Conservation (phyloP, 2,329 filamentous ascomycete genomes). For the Teratosphaeria pseudoeucalypti region DNA sequence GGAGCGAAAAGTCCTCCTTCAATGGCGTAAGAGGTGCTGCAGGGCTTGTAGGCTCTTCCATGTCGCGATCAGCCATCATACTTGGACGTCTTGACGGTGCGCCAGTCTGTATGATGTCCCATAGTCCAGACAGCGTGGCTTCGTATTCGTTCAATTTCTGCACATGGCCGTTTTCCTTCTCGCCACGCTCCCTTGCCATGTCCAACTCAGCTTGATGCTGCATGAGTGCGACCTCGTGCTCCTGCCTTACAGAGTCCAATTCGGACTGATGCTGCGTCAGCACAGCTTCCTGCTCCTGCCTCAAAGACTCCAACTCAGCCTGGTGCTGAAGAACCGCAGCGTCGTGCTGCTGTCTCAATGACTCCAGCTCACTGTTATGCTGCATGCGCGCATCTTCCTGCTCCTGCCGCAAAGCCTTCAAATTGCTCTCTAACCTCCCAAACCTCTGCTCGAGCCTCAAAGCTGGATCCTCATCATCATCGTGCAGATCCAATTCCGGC, state of each 20-base stretch:
- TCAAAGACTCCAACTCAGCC: slow-evolving; percentile 34
- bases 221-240: slow-evolving; percentile 22
- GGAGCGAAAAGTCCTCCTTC: slow-evolving; percentile 53
- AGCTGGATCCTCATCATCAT: slow-evolving; percentile 7
- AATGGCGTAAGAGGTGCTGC: slow-evolving; percentile 7
- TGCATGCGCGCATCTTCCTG: slow-evolving; percentile 16
- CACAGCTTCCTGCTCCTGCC: slow-evolving; percentile 48
- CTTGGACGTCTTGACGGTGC: slow-evolving; percentile 2
- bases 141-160: slow-evolving; percentile 47
- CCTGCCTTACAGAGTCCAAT: slow-evolving; percentile 49
- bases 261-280: slow-evolving; percentile 55
- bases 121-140: slow-evolving; percentile 40
- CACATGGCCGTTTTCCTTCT: slow-evolving; percentile 12
- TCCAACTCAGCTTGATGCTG: slow-evolving; percentile 21
- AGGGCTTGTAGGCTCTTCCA: slow-evolving; percentile 12
- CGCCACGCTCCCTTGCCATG: slow-evolving; percentile 11
- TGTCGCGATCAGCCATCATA: slow-evolving; percentile 44
- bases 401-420: slow-evolving; percentile 18
- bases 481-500: slow-evolving; percentile 11
- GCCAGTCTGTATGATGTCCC: slow-evolving; percentile 41
- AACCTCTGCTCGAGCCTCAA: slow-evolving; percentile 15
- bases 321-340: slow-evolving; percentile 4
- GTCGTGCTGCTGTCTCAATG: slow-evolving; percentile 16
- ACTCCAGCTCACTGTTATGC: background rate
- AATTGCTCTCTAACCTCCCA: slow-evolving; percentile 16